Evolutionary conservation across 306 rosid genomes (phyloP).

Genomic region (Vicia sativa): DNA sequence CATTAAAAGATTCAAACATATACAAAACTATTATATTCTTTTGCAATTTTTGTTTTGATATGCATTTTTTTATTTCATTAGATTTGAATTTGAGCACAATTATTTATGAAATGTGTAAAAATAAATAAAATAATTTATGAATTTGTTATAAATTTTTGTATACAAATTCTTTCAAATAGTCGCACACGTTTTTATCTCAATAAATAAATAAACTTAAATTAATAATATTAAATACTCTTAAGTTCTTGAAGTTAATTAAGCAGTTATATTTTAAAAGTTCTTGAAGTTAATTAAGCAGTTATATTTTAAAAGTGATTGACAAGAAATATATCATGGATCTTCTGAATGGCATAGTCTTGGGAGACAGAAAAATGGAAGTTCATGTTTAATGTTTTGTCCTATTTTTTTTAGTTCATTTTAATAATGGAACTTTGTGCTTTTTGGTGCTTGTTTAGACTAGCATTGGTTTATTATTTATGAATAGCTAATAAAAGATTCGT

Average conservation of each 20-base stretch:
- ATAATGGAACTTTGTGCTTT: slow-evolving; percentile 34
- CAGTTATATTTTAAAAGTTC: not conserved
- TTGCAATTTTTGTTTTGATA: no score
- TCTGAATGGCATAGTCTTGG: slow-evolving; percentile 22
- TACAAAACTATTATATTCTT: no score
- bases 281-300: slow-evolving; percentile 24
- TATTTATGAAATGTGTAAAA: no score
- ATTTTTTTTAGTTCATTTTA: slow-evolving; percentile 32
- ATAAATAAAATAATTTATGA: no score
- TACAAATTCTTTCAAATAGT: not conserved
- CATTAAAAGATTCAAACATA: no score
- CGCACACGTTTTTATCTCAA: not conserved
- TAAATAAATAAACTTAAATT: not conserved
- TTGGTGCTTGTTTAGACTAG: slow-evolving; percentile 39
- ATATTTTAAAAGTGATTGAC: not conserved
- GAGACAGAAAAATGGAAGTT: slow-evolving; percentile 9
- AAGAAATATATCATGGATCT: not conserved
- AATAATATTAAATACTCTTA: not conserved
- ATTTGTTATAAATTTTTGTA: not conserved
- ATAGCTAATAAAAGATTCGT: no score
- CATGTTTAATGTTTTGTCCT: slow-evolving; percentile 44
- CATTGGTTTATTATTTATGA: slow-evolving; percentile 34
- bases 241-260: not conserved
- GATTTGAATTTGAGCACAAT: no score
- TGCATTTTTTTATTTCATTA: no score